Evolutionary conservation across 768 basidiomycete species (phyloP), one percentile per base, ranked within the genome.

Genomic region (Royoungia palumana): DNA sequence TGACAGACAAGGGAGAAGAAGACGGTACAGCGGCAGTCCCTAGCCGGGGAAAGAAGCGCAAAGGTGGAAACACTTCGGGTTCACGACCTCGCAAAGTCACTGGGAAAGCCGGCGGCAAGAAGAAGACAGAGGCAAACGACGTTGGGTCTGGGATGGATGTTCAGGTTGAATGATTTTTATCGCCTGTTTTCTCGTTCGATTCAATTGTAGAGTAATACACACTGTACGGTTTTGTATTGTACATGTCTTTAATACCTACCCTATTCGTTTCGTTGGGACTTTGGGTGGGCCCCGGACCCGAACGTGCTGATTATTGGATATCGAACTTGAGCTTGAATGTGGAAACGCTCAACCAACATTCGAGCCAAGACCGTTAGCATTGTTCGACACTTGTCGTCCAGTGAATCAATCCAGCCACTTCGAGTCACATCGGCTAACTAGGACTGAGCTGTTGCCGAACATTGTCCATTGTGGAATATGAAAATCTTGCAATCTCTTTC

Each of bases 41-140:
- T 4, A 53, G 48, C 42, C 59, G 60, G 36, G 67, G 67, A 37
- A 69, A 69, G 55, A 70, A 72, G 50, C 64, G 69, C 36, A 71
- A 67, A 58, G 55, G 56, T 30, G 60, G 67, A 38, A 41, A 14
- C 17, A 28, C 57, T 16, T 47, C 52, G 1, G 59, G 6, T n/a
- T 6, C 58, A 25, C 57, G 61, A 41, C 35, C 64, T 30, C 65
- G 67, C n/a, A 68, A 63, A 53, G 53, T 56, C 16, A 63, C 66
- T 34, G 70, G 72, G 25, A 70, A 62, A 39, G 50, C 55, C 5
- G 54, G 51, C 32, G 54, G 58, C 12, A 61, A 67, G 58, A 69
- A 60, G 44, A 76, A 66, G 56, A 44, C 51, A 14, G 66, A 60
- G 41, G 43, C 17, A 24, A 58, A 54, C 25, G 68, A 70, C 8